A percentile compares a stretch with the other conserved stretches of the same genome.
Conservation (phyloP, 2,329 filamentous ascomycete genomes). For the Zymoseptoria ardabiliae region DNA sequence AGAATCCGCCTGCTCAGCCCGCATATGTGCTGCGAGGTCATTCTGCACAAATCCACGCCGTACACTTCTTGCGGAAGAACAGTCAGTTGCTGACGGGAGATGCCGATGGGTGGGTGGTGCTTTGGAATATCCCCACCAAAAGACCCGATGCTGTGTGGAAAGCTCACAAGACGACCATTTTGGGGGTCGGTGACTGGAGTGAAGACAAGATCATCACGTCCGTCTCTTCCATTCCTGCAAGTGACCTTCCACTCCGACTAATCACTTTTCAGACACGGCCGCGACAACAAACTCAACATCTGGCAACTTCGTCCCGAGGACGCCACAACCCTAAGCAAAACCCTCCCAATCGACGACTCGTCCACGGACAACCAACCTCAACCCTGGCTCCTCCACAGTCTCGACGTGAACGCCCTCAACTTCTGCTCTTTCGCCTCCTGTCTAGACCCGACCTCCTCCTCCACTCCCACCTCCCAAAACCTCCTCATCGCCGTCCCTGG, state of each 20-base stretch:
- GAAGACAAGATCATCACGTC: conserved; percentile 75
- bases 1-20: conserved; percentile 47
- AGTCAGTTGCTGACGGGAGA: conserved; percentile 76
- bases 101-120: conserved; percentile 77
- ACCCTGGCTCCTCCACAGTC: conserved; percentile 78
- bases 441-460: background rate
- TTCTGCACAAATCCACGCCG: conserved; percentile 67
- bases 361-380: conserved; percentile 44
- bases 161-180: conserved; percentile 69
- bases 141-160: conserved; percentile 78
- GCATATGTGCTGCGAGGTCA: conserved; percentile 78
- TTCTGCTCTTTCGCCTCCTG: conserved; percentile 72
- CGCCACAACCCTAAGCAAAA: conserved; percentile 58
- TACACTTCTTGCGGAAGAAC: conserved; percentile 66
- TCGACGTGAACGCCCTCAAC: conserved; percentile 88
- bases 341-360: conserved; percentile 60
- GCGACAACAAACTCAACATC: conserved; percentile 77
- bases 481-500: conserved; percentile 69
- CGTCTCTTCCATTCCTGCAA: conserved; percentile 30
- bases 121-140: conserved; percentile 80
- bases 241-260: conserved; percentile 1
- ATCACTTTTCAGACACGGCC: conserved; percentile 60
- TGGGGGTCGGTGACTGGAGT: conserved; percentile 67
- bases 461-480: conserved; percentile 18
- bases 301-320: conserved; percentile 64